Evolutionary conservation across 345 rosid genomes (phyloP).

Genomic region (Eutrema yunnanense): DNA sequence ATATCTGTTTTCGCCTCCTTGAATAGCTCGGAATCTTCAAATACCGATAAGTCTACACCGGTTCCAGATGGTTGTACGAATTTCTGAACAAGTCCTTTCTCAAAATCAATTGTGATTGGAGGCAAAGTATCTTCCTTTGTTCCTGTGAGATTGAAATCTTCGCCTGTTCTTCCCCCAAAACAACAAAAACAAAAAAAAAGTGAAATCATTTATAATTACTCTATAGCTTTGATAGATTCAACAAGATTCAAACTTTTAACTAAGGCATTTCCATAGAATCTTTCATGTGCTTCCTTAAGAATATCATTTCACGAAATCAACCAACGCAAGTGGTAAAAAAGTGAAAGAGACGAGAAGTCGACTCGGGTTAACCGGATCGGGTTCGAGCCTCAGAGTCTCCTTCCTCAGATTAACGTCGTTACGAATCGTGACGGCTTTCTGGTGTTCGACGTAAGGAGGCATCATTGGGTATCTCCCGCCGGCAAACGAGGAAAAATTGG

Average conservation of each 20-base stretch:
- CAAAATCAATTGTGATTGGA: slow-evolving; percentile 50
- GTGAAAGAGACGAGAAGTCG: slow-evolving; percentile 58
- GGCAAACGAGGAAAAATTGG: too few relatives aligned
- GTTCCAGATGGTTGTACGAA: slow-evolving; percentile 68
- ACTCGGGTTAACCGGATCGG: slow-evolving; percentile 54
- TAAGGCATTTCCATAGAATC: too few relatives aligned
- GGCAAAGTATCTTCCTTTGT: slow-evolving; percentile 48
- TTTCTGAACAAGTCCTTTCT: slow-evolving; percentile 71
- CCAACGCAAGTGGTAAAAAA: slow-evolving; percentile 11
- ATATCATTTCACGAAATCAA: too few relatives aligned
- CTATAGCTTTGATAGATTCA: neutral
- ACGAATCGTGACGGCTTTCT: slow-evolving; percentile 55
- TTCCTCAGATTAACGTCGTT: slow-evolving; percentile 69
- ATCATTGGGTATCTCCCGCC: slow-evolving; percentile 38
- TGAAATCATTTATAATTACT: neutral
- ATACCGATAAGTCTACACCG: slow-evolving; percentile 59
- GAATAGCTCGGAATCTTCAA: slow-evolving; percentile 49
- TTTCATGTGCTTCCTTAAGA: too few relatives aligned
- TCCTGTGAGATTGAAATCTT: slow-evolving; percentile 40
- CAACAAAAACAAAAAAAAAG: neutral
- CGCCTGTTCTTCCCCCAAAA: slow-evolving; percentile 34
- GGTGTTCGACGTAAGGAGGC: slow-evolving; percentile 51
- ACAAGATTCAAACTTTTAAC: neutral
- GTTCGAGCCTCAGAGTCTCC: slow-evolving; percentile 51
- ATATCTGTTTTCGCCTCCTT: slow-evolving; percentile 29